These are phyloP conservation scores for Aquilaria sinensis DNA, from an alignment of 345 rosid species.

Conservation along the genomic window DNA sequence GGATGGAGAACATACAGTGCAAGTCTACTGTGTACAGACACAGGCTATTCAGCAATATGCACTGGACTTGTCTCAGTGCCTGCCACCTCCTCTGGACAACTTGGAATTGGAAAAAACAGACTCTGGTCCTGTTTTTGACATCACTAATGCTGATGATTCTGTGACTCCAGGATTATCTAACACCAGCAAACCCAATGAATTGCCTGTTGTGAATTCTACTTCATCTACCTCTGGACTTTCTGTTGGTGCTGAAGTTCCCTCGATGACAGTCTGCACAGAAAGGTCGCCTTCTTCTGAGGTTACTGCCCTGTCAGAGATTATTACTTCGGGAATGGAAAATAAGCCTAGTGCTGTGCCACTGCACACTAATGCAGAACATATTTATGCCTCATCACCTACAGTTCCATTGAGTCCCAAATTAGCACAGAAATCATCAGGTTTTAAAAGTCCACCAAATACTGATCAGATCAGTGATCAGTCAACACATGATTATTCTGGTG, in stretches of 20 bases:
- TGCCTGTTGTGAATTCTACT: slow-evolving; percentile 13
- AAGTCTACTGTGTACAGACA: slow-evolving; percentile 60
- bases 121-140: slow-evolving; percentile 28
- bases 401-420: slow-evolving; percentile 32
- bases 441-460: slow-evolving; percentile 24
- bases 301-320: slow-evolving; percentile 19
- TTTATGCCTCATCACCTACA: slow-evolving; percentile 26
- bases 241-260: slow-evolving; percentile 20
- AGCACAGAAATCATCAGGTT: slow-evolving; percentile 29
- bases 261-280: slow-evolving; percentile 20
- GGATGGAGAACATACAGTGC: slow-evolving; percentile 45
- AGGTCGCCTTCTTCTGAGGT: slow-evolving; percentile 28
- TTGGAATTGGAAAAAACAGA: slow-evolving; percentile 39
- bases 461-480: slow-evolving; percentile 31
- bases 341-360: slow-evolving; percentile 25
- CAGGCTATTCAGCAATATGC: slow-evolving; percentile 68
- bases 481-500: slow-evolving; percentile 26
- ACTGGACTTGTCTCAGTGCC: slow-evolving; percentile 49
- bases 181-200: slow-evolving; percentile 24
- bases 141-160: slow-evolving; percentile 17
- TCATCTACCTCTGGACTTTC: slow-evolving; percentile 17
- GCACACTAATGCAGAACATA: slow-evolving; percentile 28
- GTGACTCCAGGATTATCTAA: slow-evolving; percentile 19
- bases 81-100: slow-evolving; percentile 46
- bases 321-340: slow-evolving; percentile 20